These are phyloP conservation scores for Bodo saltans DNA, from an alignment of 78 protist genomes.

Conservation along the genomic window DNA sequence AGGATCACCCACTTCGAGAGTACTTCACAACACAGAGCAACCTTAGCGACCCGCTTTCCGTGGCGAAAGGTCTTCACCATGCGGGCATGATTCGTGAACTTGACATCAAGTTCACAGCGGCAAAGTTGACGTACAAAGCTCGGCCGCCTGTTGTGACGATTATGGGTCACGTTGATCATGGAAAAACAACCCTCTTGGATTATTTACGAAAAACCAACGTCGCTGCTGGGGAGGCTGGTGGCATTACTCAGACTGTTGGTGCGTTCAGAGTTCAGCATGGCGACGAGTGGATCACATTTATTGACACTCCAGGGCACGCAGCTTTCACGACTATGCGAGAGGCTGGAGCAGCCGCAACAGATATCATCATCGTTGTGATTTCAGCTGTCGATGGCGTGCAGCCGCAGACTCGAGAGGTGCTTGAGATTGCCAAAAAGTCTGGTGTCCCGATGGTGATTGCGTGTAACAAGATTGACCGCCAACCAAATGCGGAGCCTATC, in stretches of 20 bases:
- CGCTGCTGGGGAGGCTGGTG: slow-evolving; percentile 85
- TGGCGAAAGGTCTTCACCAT: background rate
- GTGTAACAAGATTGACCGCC: slow-evolving; percentile 73
- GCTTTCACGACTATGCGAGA: slow-evolving; percentile 78
- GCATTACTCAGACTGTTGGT: slow-evolving; percentile 89
- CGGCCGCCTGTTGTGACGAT: slow-evolving; percentile 85
- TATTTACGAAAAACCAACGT: slow-evolving; percentile 55
- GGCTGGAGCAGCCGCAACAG: slow-evolving; percentile 79
- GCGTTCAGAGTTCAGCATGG: slow-evolving; percentile 27
- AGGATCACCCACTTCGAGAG: background rate
- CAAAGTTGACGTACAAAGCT: background rate
- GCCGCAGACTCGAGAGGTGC: slow-evolving; percentile 77
- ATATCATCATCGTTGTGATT: slow-evolving; percentile 77
- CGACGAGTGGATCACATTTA: slow-evolving; percentile 58
- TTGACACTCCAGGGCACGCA: slow-evolving; percentile 93
- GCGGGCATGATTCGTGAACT: background rate
- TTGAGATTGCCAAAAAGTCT: slow-evolving; percentile 43
- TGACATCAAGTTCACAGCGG: background rate
- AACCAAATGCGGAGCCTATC: slow-evolving; percentile 13
- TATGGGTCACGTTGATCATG: slow-evolving; percentile 95
- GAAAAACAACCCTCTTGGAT: slow-evolving; percentile 87
- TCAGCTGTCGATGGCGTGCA: slow-evolving; percentile 81
- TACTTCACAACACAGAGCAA: background rate
- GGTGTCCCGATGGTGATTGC: slow-evolving; percentile 74
- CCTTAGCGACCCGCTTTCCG: background rate